Percentiles rank a stretch among this genome's conserved stretches.
Evolutionary conservation across 2,329 filamentous ascomycete species (phyloP).

Genomic region (Diaporthe sp.): DNA sequence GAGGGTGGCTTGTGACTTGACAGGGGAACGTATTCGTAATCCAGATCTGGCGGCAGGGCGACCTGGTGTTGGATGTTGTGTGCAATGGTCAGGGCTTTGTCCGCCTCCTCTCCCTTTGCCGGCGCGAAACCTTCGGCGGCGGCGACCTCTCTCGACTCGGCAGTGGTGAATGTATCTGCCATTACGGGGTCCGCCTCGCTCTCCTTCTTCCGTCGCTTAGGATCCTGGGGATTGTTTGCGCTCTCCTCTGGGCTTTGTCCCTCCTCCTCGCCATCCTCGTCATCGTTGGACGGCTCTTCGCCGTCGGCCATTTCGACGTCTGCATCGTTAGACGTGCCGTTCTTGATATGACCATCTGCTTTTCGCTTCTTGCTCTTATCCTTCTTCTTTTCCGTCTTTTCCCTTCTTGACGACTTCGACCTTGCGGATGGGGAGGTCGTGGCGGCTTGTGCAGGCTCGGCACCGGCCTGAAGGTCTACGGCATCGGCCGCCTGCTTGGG

Average conservation of each 20-base stretch:
- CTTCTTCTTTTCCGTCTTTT: constrained; percentile 60
- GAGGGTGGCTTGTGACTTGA: constrained; percentile 93
- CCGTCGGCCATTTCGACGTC: constrained; percentile 62
- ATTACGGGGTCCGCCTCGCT: constrained; percentile 83
- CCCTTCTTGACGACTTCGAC: constrained; percentile 50
- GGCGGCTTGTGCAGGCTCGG: constrained; percentile 45
- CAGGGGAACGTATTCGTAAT: constrained; percentile 95
- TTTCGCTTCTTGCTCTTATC: constrained; percentile 88
- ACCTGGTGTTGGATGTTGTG: constrained; percentile 99
- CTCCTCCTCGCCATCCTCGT: constrained; percentile 54
- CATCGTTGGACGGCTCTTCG: constrained; percentile 55
- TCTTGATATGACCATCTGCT: constrained; percentile 83
- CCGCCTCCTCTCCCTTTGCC: constrained; percentile 73
- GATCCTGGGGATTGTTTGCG: constrained; percentile 63
- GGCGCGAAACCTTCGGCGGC: constrained; percentile 78
- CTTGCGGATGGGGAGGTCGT: constrained; percentile 33
- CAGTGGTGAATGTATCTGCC: constrained; percentile 94
- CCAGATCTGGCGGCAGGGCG: constrained; percentile 90
- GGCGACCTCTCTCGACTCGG: constrained; percentile 91
- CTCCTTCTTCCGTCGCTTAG: constrained; percentile 75
- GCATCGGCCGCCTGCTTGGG: constrained; percentile 65
- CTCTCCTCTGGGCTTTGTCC: constrained; percentile 26
- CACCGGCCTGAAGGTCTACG: constrained; percentile 59
- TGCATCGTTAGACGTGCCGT: constrained; percentile 52
- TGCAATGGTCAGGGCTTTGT: constrained; percentile 77